Evolutionary conservation across 108 stramenopile genomes (phyloP), one percentile per base, ranked within the genome.

Genomic region (Skeletonema tropicum): DNA sequence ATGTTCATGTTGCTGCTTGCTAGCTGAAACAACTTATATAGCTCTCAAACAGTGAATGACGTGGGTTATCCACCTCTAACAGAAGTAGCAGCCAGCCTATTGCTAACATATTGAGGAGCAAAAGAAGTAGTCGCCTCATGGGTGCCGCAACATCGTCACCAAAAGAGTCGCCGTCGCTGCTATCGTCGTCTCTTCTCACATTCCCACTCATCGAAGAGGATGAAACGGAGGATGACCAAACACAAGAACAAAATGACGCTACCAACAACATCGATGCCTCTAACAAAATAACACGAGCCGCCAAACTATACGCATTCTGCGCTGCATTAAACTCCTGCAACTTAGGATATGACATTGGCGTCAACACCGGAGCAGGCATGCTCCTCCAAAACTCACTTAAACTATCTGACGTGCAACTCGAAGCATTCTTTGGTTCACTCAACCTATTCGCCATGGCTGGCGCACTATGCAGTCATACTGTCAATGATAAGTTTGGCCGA

Each of bases 321-420:
- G 95, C 95, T 0, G 85, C 92, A 5, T 13, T 96, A 5, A 96
- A 96, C 35, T 88, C 87, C 8, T 92, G 90, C 75, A 96, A 94
- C 65, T 55, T 91, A 5, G 90, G 90, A 14, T 91, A 89, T 39
- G 90, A 91, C 31, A 83, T 91, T 57, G 90, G 90, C 2, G 86
- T 89, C 5, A 82, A 73, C 12, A 86, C 85, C 15, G 76, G 83
- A 14, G 86, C 79, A 7, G 90, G 84, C 17, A 67, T 81, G 36
- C 26, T 88, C 33, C 60, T 94, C 3, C 90, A 91, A 70, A 39
- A 66, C 6, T 86, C 87, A n/a, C 77, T 92, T 31, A 80, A 61
- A 23, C 64, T 95, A 60, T 75, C 89, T 5, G 76, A 87, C 62
- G 33, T 83, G 0, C 86, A 95, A 62, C 57, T 90, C 10, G 89